A percentile compares a stretch with the other conserved stretches of the same genome.
Conservation (phyloP, 176 grass and related monocot species). For the Chloris gayana region DNA sequence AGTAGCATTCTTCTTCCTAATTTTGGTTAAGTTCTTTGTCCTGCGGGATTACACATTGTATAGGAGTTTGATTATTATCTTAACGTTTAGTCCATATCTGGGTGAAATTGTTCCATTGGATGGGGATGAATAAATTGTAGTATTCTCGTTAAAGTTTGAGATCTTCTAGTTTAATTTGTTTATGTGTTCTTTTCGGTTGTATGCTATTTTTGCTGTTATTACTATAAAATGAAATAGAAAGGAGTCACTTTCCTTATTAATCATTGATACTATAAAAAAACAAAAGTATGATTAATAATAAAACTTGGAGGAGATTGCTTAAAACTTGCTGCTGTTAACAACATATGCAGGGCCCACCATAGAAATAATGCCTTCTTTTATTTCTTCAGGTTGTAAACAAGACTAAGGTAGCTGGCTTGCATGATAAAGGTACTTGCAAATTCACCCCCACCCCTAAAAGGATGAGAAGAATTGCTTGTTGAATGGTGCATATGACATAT, state of each 20-base stretch:
- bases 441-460: not conserved
- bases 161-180: not conserved
- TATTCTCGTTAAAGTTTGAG: not conserved
- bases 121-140: not conserved
- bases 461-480: not conserved
- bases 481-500: not conserved
- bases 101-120: not conserved
- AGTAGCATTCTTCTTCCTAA: conserved; percentile 27
- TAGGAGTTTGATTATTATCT: not conserved
- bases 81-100: not conserved
- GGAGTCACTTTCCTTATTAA: not conserved
- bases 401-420: conserved; percentile 71
- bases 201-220: not conserved
- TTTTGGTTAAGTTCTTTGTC: not conserved
- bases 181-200: not conserved
- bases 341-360: not conserved
- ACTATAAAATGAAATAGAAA: not conserved
- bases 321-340: not conserved
- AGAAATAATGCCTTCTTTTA: conserved; percentile 18
- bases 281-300: not conserved
- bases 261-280: not conserved
- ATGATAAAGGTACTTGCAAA: conserved; percentile 78
- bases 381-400: conserved; percentile 82
- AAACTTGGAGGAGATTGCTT: not conserved
- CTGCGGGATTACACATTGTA: conserved; percentile 16